Base-by-base conservation (phyloP, 2,329 filamentous ascomycete genomes). In the Verticillium alfalfae region DNA sequence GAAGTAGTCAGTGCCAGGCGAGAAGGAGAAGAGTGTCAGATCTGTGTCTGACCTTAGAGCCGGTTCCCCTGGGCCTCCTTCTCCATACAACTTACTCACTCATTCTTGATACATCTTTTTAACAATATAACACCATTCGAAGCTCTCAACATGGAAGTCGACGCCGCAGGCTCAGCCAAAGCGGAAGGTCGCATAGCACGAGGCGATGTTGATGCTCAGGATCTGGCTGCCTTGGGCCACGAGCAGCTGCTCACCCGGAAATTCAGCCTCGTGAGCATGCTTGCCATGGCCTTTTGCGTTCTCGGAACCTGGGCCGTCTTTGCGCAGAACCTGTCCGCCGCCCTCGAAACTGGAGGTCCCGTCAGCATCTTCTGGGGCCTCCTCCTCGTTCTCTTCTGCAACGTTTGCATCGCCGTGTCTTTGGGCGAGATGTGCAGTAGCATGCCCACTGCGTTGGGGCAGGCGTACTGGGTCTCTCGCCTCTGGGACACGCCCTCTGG, bases 271-370 rank as follows among this genome's bases (percentile, higher is more conserved):
- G 80, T 78, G 79, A 84, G 81, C 70, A 70, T 83, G 1, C 74
- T 73, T 16, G 73, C 74, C 2, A 68, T 83, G 7, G 77, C 78
- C 54, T 68, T 81, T 9, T 81, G 78, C 56, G 69, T 83, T 52
- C 81, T 82, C 78, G 80, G 75, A 49, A 82, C 80, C 9, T 83
- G 79, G 80, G 80, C 82, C 61, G 79, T 80, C 1, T 67, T 81
- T 2, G 76, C 77, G 0, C 76, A 75, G 1, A 79, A 82, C 3
- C 72, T 83, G 12, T 73, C 77, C 2, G 72, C 73, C 4, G 79
- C 79, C 2, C 64, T 82, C 37, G 72, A 72, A 1, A 78, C 73
- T 52, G 79, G 80, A 0, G 79, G 80, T 34, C 76, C 79, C 1
- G 77, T 78, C 1, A 79, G 77, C 63, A 66, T 80, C 1, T 79